These are phyloP conservation scores for Teunomyces stri DNA, from an alignment of 805 yeast species.

Conservation along the genomic window DNA sequence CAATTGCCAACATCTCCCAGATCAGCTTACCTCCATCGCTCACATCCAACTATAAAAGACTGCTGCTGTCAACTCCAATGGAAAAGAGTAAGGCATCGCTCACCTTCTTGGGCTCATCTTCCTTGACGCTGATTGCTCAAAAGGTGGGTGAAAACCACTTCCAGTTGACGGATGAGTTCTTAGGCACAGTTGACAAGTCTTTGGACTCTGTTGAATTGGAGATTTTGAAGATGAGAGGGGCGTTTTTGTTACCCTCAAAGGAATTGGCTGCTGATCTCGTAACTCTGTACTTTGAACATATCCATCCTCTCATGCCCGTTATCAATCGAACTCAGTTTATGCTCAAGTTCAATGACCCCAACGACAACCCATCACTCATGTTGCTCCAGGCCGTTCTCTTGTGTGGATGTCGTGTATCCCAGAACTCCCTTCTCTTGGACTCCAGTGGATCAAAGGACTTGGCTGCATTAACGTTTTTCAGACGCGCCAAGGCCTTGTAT, in stretches of 20 bases:
- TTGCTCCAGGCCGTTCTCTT: slow-evolving; percentile 65
- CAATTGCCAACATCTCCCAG: slow-evolving; percentile 42
- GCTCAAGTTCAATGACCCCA: slow-evolving; percentile 51
- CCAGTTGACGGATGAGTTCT: slow-evolving; percentile 41
- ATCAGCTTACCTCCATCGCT: slow-evolving; percentile 43
- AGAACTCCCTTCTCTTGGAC: slow-evolving; percentile 52
- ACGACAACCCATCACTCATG: slow-evolving; percentile 61
- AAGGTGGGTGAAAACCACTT: slow-evolving; percentile 48
- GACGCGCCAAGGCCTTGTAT: slow-evolving; percentile 71
- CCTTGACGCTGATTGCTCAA: slow-evolving; percentile 48
- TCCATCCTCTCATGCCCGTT: slow-evolving; percentile 70
- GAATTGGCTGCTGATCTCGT: slow-evolving; percentile 60
- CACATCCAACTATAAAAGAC: slow-evolving; percentile 37
- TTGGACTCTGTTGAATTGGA: slow-evolving; percentile 63
- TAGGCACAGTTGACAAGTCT: slow-evolving; percentile 31
- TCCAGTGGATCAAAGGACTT: slow-evolving; percentile 50
- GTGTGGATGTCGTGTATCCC: slow-evolving; percentile 63
- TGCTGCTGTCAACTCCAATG: slow-evolving; percentile 22
- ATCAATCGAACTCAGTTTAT: slow-evolving; percentile 62
- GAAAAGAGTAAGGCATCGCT: slow-evolving; percentile 37
- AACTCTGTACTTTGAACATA: slow-evolving; percentile 56
- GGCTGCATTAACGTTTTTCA: slow-evolving; percentile 53
- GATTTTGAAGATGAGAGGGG: slow-evolving; percentile 62
- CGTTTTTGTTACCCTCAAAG: slow-evolving; percentile 63
- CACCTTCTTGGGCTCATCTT: slow-evolving; percentile 54